Evolutionary conservation across 2,329 filamentous ascomycete species (phyloP).

Genomic region (Plenodomus tracheiphilus): DNA sequence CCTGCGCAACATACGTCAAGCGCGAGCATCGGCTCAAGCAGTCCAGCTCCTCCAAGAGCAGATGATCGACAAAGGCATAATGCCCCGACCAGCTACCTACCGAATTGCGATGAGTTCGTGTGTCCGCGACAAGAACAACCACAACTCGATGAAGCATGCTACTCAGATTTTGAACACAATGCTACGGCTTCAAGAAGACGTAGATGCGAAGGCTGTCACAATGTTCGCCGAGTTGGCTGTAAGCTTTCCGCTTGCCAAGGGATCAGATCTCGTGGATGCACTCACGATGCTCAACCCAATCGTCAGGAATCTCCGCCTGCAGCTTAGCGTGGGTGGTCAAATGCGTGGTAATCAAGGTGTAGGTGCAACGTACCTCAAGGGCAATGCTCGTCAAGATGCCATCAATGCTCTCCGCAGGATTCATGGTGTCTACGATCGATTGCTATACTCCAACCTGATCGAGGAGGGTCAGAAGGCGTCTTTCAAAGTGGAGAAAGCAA

Average conservation of each 20-base stretch:
- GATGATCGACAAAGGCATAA: conserved; percentile 31
- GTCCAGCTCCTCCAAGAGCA: conserved; percentile 58
- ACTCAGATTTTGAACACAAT: conserved; percentile 62
- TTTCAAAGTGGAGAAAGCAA: conserved; percentile 32
- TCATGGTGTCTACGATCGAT: conserved; percentile 35
- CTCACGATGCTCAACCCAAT: conserved; percentile 32
- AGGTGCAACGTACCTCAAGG: conserved; percentile 19
- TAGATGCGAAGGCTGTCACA: conserved; percentile 31
- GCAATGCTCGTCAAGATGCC: conserved; percentile 28
- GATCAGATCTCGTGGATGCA: conserved; percentile 32
- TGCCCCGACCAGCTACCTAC: conserved; percentile 58
- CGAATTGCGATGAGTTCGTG: conserved; percentile 75
- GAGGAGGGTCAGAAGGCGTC: conserved; percentile 30
- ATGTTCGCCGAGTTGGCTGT: conserved; percentile 38
- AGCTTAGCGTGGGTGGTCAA: conserved; percentile 32
- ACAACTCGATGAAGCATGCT: conserved; percentile 67
- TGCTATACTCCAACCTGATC: conserved; percentile 36
- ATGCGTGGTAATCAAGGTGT: background rate
- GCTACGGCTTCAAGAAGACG: conserved; percentile 30
- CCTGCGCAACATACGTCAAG: conserved; percentile 67
- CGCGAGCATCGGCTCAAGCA: conserved; percentile 66
- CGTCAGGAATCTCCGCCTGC: conserved; percentile 31
- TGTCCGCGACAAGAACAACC: conserved; percentile 75
- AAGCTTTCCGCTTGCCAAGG: conserved; percentile 33
- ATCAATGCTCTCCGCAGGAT: conserved; percentile 30